Evolutionary conservation across 2,329 filamentous ascomycete genomes (phyloP).

Genomic region (Aspergillus versicolor): DNA sequence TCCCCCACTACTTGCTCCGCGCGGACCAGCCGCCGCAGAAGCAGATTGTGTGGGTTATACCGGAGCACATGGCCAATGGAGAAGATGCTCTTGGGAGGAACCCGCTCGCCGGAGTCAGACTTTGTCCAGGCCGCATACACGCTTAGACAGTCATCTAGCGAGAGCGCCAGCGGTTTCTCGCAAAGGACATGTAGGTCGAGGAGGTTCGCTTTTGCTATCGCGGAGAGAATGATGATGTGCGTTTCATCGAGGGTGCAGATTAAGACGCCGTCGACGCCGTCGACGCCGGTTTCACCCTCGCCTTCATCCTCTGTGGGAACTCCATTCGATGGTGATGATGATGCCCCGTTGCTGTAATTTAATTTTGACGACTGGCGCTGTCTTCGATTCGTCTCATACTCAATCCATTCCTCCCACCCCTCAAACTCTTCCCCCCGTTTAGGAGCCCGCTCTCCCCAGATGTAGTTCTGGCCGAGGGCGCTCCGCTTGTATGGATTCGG

Average conservation of each 20-base stretch:
- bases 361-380: not conserved
- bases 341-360: not conserved
- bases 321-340: not conserved
- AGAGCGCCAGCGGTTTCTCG: slow-evolving; percentile 89
- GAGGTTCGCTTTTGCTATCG: slow-evolving; percentile 56
- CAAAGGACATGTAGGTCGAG: slow-evolving; percentile 79
- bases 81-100: slow-evolving; percentile 58
- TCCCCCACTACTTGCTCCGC: slow-evolving; percentile 78
- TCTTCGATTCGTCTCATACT: slow-evolving; percentile 13
- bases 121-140: slow-evolving; percentile 54
- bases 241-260: slow-evolving; percentile 83
- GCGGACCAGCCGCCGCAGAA: slow-evolving; percentile 75
- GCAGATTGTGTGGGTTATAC: slow-evolving; percentile 89
- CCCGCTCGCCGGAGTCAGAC: not conserved
- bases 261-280: slow-evolving; percentile 66
- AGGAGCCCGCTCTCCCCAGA: slow-evolving; percentile 57
- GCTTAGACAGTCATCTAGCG: slow-evolving; percentile 71
- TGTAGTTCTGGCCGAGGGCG: slow-evolving; percentile 67
- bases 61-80: slow-evolving; percentile 91
- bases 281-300: slow-evolving; percentile 49
- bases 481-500: slow-evolving; percentile 74
- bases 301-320: not conserved
- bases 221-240: slow-evolving; percentile 77
- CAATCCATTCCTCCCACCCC: slow-evolving; percentile 74
- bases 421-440: slow-evolving; percentile 57